Conservation (phyloP, 192 early-diverging fungal genomes). For the Phlyctochytrium bullatum region DNA sequence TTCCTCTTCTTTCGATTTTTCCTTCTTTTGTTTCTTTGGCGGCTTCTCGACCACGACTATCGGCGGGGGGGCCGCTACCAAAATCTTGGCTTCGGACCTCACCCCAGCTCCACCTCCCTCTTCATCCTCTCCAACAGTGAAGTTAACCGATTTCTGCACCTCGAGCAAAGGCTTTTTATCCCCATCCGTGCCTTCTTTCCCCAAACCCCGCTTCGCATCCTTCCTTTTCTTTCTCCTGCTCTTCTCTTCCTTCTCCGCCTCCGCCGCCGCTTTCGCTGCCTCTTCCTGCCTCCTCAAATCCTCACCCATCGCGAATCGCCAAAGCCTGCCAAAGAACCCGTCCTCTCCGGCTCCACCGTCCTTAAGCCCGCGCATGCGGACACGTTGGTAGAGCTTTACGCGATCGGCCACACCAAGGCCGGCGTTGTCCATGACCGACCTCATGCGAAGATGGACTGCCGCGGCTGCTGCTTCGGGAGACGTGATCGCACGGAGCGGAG, state of each 20-base stretch:
- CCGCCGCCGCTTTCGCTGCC: background rate
- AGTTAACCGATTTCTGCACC: too few relatives aligned
- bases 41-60: too few relatives aligned
- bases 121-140: too few relatives aligned
- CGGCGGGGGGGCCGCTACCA: background rate
- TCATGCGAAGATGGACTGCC: conserved; percentile 48
- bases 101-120: background rate
- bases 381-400: conserved; percentile 40
- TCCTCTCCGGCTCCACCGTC: conserved; percentile 29
- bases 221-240: conserved; percentile 6
- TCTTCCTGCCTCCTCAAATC: too few relatives aligned
- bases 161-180: too few relatives aligned
- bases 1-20: too few relatives aligned
- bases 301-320: conserved; percentile 26
- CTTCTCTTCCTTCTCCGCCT: background rate
- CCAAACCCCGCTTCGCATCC: background rate
- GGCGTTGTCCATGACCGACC: conserved; percentile 52
- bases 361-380: conserved; percentile 35
- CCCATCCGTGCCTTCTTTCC: background rate
- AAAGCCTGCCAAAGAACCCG: conserved; percentile 28
- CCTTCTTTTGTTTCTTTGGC: background rate
- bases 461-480: too few relatives aligned
- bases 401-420: conserved; percentile 44
- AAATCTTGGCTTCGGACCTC: background rate
- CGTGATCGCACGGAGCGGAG: too few relatives aligned